Evolutionary conservation across 495 filamentous ascomycete species (phyloP).

Genomic region (Penicillium canariense): DNA sequence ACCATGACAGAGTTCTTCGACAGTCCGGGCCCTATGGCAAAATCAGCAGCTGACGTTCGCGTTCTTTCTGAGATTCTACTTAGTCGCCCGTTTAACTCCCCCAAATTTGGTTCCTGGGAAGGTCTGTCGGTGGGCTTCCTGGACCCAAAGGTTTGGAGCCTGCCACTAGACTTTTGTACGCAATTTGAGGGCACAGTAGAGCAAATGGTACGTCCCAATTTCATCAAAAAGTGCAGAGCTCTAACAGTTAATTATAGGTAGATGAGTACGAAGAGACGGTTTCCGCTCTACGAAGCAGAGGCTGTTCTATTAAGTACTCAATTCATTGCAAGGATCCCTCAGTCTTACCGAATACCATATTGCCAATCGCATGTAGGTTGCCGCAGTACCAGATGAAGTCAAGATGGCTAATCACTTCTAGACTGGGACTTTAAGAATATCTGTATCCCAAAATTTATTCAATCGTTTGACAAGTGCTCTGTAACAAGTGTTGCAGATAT

Average conservation of each 20-base stretch:
- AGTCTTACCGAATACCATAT: not conserved
- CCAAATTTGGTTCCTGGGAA: not conserved
- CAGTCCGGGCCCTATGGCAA: conserved; percentile 7
- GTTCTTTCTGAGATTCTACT: conserved; percentile 7
- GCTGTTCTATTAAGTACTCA: not conserved
- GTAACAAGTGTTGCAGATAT: conserved; percentile 5
- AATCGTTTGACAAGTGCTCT: conserved; percentile 1
- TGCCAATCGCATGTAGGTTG: conserved; percentile 7
- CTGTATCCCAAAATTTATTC: conserved; percentile 2
- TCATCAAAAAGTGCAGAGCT: not conserved
- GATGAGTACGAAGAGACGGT: conserved; percentile 6
- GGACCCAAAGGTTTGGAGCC: conserved; percentile 1
- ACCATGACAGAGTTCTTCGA: conserved; percentile 11
- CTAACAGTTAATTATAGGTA: not conserved
- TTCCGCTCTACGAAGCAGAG: not conserved
- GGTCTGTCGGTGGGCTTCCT: conserved; percentile 4
- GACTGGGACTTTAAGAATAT: conserved; percentile 7
- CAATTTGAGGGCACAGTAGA: conserved; percentile 4
- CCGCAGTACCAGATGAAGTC: not conserved
- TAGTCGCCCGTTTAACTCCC: not conserved
- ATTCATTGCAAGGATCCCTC: conserved; percentile 2
- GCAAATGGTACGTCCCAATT: conserved; percentile 2
- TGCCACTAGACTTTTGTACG: not conserved
- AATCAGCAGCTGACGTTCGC: conserved; percentile 4
- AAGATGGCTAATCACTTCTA: not conserved